Evolutionary conservation across 352 stramenopile species (phyloP), one percentile per base, ranked within the genome.

Genomic region (Globisporangium takayamanum): DNA sequence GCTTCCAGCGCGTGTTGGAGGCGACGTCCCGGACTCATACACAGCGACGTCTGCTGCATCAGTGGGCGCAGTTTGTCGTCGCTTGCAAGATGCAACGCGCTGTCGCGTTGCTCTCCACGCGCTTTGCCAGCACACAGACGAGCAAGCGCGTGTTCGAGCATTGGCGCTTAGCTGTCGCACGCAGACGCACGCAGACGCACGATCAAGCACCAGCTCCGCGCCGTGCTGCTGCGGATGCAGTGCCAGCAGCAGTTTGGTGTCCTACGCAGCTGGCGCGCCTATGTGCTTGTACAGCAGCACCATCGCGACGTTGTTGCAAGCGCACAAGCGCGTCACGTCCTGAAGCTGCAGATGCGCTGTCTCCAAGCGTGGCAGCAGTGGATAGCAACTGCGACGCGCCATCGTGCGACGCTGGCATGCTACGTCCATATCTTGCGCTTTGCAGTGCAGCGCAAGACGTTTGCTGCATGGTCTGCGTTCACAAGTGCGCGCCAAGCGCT

Each of bases 351-450:
- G 22, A 10, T 26, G 28, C 18, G 28, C 18, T 44, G 42, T 4
- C 69, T 84, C 28, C 20, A 5, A 8, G 37, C n/a, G 28, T 88
- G 78, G 78, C 60, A 55, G 33, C 4, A 14, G 1, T 26, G 25
- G 3, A 53, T 52, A 0, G 20, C 8, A 0, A 41, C 59, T 1
- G 50, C 33, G n/a, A 57, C 56, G 7, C 25, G 7, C 2, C 65
- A 57, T 20, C 62, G 62, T 0, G 41, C 44, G n/a, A 78, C 70
- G 47, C 63, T 87, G 6, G 44, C 16, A 8, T 45, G 42, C 0
- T 84, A 76, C 28, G 47, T 86, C 8, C 61, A 73, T 12, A 18
- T 76, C 44, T 62, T 81, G 46, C 70, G 82, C 33, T 41, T 81
- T 25, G 60, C 68, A 3, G 20, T 60, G 0, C 76, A 87, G 61